phyloP scores from a whole-genome alignment of 768 basidiomycete genomes.

The Suillus bovinus region DNA sequence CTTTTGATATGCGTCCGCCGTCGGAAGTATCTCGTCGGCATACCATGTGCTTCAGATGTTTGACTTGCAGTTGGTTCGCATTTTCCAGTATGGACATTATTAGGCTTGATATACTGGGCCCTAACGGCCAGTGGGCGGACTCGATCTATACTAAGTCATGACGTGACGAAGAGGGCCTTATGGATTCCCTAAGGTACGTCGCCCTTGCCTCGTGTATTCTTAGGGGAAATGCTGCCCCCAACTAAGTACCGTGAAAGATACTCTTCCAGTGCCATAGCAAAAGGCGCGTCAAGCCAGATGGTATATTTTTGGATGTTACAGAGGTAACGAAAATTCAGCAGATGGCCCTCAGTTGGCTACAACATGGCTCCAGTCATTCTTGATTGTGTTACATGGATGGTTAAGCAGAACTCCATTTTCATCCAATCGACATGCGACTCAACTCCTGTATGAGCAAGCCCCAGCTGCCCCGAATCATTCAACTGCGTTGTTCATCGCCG shows the following conservation, averaged over 20 bases:
- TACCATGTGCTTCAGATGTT: conserved; percentile 3
- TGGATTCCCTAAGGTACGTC: background rate
- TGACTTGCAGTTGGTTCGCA: background rate
- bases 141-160: background rate
- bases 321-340: background rate
- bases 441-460: background rate
- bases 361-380: background rate
- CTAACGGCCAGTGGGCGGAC: background rate
- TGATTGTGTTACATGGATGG: background rate
- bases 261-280: background rate
- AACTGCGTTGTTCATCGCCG: background rate
- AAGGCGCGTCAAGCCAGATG: background rate
- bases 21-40: background rate
- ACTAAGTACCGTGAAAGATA: background rate
- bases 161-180: background rate
- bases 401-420: background rate
- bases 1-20: background rate
- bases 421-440: background rate
- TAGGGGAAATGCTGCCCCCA: background rate
- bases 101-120: background rate
- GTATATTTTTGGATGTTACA: background rate
- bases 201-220: background rate
- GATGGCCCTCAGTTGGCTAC: background rate
- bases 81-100: background rate
- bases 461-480: background rate